Percentiles rank a stretch among this genome's conserved stretches.
Evolutionary conservation across 306 rosid species (phyloP).

Genomic region (Cucurbita moschata): DNA sequence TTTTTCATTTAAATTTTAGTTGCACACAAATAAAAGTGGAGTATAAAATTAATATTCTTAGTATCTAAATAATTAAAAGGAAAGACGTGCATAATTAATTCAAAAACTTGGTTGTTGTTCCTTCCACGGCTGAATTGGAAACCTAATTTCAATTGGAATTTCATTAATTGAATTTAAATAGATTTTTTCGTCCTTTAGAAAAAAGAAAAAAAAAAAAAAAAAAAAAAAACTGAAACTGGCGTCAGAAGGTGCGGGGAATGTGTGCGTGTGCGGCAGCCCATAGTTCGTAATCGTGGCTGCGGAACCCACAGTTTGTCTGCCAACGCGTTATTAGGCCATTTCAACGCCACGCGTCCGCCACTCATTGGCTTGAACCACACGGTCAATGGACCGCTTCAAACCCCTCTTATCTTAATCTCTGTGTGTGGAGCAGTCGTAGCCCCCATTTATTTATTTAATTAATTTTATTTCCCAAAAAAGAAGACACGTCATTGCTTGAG

Average conservation of each 20-base stretch:
- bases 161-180: neutral
- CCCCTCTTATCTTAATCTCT: neutral
- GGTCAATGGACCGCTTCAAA: constrained; percentile 1
- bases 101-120: neutral
- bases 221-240: neutral
- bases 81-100: neutral
- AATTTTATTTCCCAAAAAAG: neutral
- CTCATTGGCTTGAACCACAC: neutral
- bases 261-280: neutral
- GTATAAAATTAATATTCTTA: neutral
- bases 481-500: neutral
- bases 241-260: neutral
- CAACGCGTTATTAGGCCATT: neutral
- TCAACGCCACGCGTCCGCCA: neutral
- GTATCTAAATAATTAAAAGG: neutral
- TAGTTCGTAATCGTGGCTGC: neutral
- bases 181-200: too few species aligned
- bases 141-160: neutral
- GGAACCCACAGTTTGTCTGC: neutral
- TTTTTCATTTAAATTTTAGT: too few species aligned
- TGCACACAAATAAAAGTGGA: too few species aligned
- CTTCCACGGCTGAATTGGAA: neutral
- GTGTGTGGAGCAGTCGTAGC: neutral
- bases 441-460: neutral
- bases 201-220: too few species aligned